phyloP scores from a whole-genome alignment of 1,139 yeast genomes.

The Scheffersomyces quercinus region DNA sequence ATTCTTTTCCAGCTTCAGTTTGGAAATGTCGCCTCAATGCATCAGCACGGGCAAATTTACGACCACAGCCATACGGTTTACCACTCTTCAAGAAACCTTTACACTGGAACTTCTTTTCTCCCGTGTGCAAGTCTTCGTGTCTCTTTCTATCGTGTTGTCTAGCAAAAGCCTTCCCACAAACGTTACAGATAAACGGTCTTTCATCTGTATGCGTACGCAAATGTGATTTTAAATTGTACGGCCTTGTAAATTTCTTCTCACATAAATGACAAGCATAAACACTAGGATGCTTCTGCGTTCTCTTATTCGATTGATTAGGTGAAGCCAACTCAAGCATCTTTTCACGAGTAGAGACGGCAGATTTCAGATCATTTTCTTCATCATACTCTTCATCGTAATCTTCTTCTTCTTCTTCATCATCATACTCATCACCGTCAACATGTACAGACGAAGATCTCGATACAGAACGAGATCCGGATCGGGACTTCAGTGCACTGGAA shows the following conservation, averaged over 20 bases:
- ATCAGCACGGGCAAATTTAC: constrained; percentile 93
- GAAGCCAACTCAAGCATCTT: constrained; percentile 65
- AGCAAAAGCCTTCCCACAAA: constrained; percentile 94
- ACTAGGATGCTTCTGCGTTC: constrained; percentile 76
- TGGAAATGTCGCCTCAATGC: constrained; percentile 92
- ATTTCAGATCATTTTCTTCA: constrained; percentile 2
- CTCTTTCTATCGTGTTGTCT: constrained; percentile 93
- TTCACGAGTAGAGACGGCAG: constrained; percentile 42
- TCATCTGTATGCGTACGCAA: constrained; percentile 92
- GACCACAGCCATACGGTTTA: constrained; percentile 84
- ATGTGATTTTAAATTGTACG: constrained; percentile 90
- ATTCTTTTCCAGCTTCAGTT: constrained; percentile 87
- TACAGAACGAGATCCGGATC: constrained; percentile 16
- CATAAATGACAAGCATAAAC: constrained; percentile 83
- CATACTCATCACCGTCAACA: constrained; percentile 12
- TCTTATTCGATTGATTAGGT: constrained; percentile 48
- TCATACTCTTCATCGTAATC: constrained; percentile 6
- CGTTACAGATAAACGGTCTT: constrained; percentile 81
- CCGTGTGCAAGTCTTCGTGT: constrained; percentile 90
- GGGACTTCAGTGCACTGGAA: constrained; percentile 14
- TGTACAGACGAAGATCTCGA: constrained; percentile 10
- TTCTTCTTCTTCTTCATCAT: constrained; percentile 10
- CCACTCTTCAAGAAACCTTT: constrained; percentile 69
- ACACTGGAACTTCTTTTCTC: constrained; percentile 87
- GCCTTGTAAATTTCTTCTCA: constrained; percentile 84